Evolutionary conservation across 495 filamentous ascomycete species (phyloP).

Genomic region (Corynascus novoguineensis): DNA sequence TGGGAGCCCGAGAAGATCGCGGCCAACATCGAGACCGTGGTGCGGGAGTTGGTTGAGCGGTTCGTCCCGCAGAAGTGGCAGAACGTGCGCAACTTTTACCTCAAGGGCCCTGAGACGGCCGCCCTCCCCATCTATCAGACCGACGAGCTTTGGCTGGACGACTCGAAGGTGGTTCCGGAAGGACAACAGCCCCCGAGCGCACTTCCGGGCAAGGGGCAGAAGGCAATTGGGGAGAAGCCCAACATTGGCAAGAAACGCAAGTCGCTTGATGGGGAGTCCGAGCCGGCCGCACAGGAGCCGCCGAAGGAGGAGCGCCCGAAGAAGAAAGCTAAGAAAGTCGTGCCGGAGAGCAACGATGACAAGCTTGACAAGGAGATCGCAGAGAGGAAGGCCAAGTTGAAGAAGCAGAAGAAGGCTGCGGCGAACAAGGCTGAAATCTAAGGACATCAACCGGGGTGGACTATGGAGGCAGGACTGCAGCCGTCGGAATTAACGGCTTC

Average conservation of each 20-base stretch:
- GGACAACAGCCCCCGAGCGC: slow-evolving; percentile 47
- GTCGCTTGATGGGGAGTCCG: slow-evolving; percentile 39
- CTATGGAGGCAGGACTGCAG: not conserved
- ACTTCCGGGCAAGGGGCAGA: slow-evolving; percentile 32
- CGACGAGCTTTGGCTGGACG: slow-evolving; percentile 80
- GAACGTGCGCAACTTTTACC: slow-evolving; percentile 73
- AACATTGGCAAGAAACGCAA: slow-evolving; percentile 66
- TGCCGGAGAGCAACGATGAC: slow-evolving; percentile 45
- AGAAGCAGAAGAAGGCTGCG: slow-evolving; percentile 57
- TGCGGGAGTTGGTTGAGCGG: slow-evolving; percentile 62
- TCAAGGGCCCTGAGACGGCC: slow-evolving; percentile 81
- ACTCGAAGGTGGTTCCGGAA: slow-evolving; percentile 66
- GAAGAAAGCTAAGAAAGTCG: slow-evolving; percentile 42
- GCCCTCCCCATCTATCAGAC: slow-evolving; percentile 90
- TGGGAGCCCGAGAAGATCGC: slow-evolving; percentile 69
- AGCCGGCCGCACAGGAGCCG: slow-evolving; percentile 38
- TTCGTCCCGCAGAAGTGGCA: slow-evolving; percentile 79
- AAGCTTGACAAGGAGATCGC: slow-evolving; percentile 56
- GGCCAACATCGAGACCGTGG: slow-evolving; percentile 72
- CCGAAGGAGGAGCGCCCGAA: slow-evolving; percentile 41
- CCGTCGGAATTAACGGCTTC: not conserved
- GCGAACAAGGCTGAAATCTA: slow-evolving; percentile 35
- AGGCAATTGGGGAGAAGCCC: slow-evolving; percentile 45
- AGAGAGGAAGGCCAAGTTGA: slow-evolving; percentile 53
- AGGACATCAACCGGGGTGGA: not conserved